These are phyloP conservation scores for Rhododendron williamsianum DNA, from an alignment of 148 eudicot species.

Conservation along the genomic window DNA sequence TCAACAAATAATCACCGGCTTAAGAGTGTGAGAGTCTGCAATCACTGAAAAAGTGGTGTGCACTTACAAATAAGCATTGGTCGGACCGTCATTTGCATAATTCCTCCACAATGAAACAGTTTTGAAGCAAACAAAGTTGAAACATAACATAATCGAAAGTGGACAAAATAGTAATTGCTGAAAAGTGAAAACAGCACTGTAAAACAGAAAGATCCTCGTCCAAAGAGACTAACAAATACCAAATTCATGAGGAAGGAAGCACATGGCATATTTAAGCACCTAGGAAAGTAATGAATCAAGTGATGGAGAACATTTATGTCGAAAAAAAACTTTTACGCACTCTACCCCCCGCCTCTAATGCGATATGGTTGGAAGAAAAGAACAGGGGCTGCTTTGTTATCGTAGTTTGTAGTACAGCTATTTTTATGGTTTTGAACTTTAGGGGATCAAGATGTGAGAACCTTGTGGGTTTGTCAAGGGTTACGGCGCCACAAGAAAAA, in stretches of 20 bases:
- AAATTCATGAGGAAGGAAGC: background rate
- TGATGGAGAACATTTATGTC: background rate
- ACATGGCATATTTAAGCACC: background rate
- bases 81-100: background rate
- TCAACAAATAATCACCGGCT: background rate
- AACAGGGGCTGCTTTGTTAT: background rate
- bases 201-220: background rate
- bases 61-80: background rate
- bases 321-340: background rate
- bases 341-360: background rate
- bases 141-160: background rate
- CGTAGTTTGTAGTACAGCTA: background rate
- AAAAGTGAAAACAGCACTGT: background rate
- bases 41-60: background rate
- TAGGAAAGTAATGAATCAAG: background rate
- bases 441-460: background rate
- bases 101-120: background rate
- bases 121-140: background rate
- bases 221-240: background rate
- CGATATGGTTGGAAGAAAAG: background rate
- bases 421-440: background rate
- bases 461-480: background rate
- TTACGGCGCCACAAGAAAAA: background rate
- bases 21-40: background rate
- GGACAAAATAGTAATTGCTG: background rate